Evolutionary conservation across 2,329 filamentous ascomycete species (phyloP), one percentile per base, ranked within the genome.

Genomic region (Shiraia bambusicola): DNA sequence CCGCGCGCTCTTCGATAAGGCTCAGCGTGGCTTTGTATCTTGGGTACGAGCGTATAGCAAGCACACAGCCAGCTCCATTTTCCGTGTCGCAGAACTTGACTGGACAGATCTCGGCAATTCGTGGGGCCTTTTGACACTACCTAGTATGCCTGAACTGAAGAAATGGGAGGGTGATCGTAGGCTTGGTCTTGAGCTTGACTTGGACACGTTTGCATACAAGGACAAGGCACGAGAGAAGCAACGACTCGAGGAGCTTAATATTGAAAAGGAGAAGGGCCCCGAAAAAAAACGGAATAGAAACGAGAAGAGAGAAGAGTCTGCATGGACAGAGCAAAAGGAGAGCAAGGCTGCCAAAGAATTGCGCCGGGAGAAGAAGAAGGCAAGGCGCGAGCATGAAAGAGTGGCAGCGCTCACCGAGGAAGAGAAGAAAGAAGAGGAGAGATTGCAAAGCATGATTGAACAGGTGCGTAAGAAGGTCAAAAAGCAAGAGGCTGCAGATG

Each of bases 11-110:
- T 85, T 93, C 65, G 90, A 96, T 66, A 93, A 95, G 60, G 90
- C 87, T 1, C 89, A 95, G 63, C 83, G 85, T 48, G 93, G 85
- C 1, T 97, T 98, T 57, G 92, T 97, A 15, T 92, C 87, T 62
- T 97, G 90, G 87, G 83, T 95, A 1, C 83, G 90, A 63, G 87
- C 88, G 54, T 97, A 97, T 71, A 87, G 82, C 63, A 94, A 93
- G 59, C 93, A 97, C 61, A 83, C 91, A 53, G 90, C 92, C 1
- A 85, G 82, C 45, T 94, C 89, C 59, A 97, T 98, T 54, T 98
- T 98, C 74, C 82, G 87, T 9, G 75, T 89, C 2, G 68, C 77
- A 3, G 89, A 94, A 58, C 76, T 96, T 12, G 85, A 95, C 66
- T 98, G 93, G 93, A 72, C 78, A 4, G 86, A 90, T 38, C 76